Percentiles rank a stretch among this genome's conserved stretches.
Conservation (phyloP, 306 rosid species). For the Trifolium subterraneum region DNA sequence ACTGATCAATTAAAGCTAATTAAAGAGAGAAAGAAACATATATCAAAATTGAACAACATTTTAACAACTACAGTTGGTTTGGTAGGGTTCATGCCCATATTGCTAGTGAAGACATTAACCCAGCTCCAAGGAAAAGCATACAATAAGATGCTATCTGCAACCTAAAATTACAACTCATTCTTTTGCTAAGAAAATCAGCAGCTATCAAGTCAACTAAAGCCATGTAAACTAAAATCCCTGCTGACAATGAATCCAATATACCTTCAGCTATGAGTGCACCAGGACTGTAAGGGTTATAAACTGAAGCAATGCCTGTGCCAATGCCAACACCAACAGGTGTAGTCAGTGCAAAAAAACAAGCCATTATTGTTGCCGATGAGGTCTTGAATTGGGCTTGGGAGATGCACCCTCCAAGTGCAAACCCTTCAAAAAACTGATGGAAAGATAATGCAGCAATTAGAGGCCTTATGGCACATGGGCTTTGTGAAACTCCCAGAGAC, state of each 20-base stretch:
- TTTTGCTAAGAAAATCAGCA: slow-evolving; percentile 90
- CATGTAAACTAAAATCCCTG: slow-evolving; percentile 93
- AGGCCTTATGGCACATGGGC: slow-evolving; percentile 90
- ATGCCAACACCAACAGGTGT: slow-evolving; percentile 78
- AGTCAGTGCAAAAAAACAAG: slow-evolving; percentile 81
- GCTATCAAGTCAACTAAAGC: slow-evolving; percentile 95
- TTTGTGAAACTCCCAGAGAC: slow-evolving; percentile 87
- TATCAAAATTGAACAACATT: background rate
- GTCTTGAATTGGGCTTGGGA: slow-evolving; percentile 85
- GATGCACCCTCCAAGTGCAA: slow-evolving; percentile 97
- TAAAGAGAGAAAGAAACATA: background rate
- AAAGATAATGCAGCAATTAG: slow-evolving; percentile 86
- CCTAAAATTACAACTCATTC: slow-evolving; percentile 96
- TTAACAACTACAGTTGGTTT: background rate
- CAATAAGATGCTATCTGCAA: slow-evolving; percentile 76
- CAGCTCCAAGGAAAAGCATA: slow-evolving; percentile 95
- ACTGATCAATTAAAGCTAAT: background rate
- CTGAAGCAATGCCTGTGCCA: slow-evolving; percentile 66
- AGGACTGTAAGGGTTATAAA: slow-evolving; percentile 68
- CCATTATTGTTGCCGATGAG: slow-evolving; percentile 73
- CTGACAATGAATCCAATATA: slow-evolving; percentile 74
- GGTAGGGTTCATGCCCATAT: slow-evolving; percentile 72
- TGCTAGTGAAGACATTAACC: slow-evolving; percentile 85
- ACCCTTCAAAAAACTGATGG: slow-evolving; percentile 99
- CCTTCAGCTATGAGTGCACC: slow-evolving; percentile 84